Percentiles rank a stretch among this genome's conserved stretches.
phyloP scores from a whole-genome alignment of 2,329 filamentous ascomycete species.

The Drechslerella dactyloides region DNA sequence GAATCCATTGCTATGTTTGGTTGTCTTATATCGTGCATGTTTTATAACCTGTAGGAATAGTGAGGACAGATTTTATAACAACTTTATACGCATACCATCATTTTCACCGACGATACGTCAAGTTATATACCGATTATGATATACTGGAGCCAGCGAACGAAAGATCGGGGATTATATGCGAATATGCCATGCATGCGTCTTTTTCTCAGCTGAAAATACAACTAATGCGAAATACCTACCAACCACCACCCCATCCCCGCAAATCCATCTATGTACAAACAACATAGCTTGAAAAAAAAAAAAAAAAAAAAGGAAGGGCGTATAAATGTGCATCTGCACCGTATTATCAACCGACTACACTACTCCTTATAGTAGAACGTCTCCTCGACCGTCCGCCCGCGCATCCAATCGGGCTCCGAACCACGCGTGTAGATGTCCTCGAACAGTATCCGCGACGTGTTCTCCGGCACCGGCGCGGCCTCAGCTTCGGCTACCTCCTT shows the following conservation, averaged over 20 bases:
- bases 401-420: conserved; percentile 84
- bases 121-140: too few species aligned
- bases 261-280: conserved; percentile 33
- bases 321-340: too few species aligned
- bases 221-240: too few species aligned
- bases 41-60: too few species aligned
- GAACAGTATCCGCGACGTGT: conserved; percentile 81
- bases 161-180: too few species aligned
- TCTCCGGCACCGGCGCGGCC: conserved; percentile 80
- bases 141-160: too few species aligned
- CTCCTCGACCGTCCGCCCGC: conserved; percentile 88
- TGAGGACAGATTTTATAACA: too few species aligned
- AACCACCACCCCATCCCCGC: conserved; percentile 9
- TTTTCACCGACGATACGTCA: conserved; percentile 4
- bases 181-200: too few species aligned
- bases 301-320: not conserved
- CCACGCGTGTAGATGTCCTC: conserved; percentile 95
- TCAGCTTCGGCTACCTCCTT: conserved; percentile 89
- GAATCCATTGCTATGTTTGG: not conserved
- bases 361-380: conserved; percentile 75
- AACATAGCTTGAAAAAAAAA: not conserved
- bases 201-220: too few species aligned
- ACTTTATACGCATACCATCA: not conserved
- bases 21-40: conserved; percentile 5
- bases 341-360: too few species aligned